Evolutionary conservation across 805 yeast genomes (phyloP), one percentile per base, ranked within the genome.

Genomic region (Candida verbasci): DNA sequence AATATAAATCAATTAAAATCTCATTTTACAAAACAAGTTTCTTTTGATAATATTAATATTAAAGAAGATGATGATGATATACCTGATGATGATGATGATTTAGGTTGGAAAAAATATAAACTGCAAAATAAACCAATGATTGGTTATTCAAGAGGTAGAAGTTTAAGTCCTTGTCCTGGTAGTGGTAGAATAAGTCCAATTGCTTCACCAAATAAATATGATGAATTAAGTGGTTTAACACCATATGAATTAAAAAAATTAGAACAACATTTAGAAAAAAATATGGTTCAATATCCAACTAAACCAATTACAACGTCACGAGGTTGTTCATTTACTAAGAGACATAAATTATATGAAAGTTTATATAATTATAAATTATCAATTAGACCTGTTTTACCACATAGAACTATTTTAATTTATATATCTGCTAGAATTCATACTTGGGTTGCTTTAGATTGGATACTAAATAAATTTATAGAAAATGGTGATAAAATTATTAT

Each of bases 401-500:
- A 65, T 25, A 64, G 88, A 48, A 70, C 72, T 1, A 64, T 83
- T 4, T 50, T 84, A 52, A 78, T 81, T 20, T 82, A 82, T 50
- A 64, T 85, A 21, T 69, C 80, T 45, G 94, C 87, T 3, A 62
- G 91, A 41, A 69, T 64, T 38, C 91, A 84, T 60, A 81, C 93
- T 0, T 85, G 95, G 95, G 86, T 82, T 9, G 79, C 87, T 1
- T 56, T 85, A 18, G 95, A 85, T 54, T 85, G 85, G 80, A 62
- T 76, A 6, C 57, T 83, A 37, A 66, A 65, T 31, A 60, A 67
- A 28, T 58, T 81, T 9, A 56, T 81, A 3, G 77, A 74, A 45
- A 64, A 78, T 46, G 86, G 87, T 7, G 95, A 85, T 55, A 70
- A 78, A 10, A 56, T 85, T 9, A 74, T 84, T 3, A 70, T 85